phyloP scores from a whole-genome alignment of 805 yeast genomes.

The Komagataella mondaviorum region DNA sequence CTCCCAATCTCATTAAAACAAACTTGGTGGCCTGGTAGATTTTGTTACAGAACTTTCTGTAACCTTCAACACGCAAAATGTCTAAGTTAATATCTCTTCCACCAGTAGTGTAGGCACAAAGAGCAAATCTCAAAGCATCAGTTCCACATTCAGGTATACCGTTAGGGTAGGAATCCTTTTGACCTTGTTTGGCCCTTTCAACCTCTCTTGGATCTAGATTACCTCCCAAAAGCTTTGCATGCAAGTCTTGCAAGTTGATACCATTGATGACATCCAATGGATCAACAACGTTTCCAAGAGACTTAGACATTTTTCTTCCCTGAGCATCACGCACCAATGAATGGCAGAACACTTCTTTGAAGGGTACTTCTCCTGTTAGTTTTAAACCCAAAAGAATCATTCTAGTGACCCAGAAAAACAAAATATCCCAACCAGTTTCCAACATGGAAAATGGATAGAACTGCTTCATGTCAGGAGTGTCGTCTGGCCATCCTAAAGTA shows the following conservation, averaged over 20 bases:
- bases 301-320: constrained; percentile 98
- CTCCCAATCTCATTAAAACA: constrained; percentile 85
- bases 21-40: constrained; percentile 98
- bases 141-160: constrained; percentile 99
- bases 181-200: constrained; percentile 79
- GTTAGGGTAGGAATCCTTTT: constrained; percentile 78
- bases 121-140: constrained; percentile 94
- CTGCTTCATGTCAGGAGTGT: constrained; percentile 55
- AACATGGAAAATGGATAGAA: constrained; percentile 89
- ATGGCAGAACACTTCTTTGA: constrained; percentile 95
- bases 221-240: constrained; percentile 64
- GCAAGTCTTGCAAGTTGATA: constrained; percentile 66
- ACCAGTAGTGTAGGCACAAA: constrained; percentile 97
- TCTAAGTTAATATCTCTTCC: constrained; percentile 97
- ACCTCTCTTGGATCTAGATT: constrained; percentile 85
- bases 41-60: constrained; percentile 98
- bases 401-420: constrained; percentile 97
- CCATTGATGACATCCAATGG: constrained; percentile 92
- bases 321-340: constrained; percentile 98
- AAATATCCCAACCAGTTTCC: constrained; percentile 98
- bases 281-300: constrained; percentile 92
- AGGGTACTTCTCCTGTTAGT: constrained; percentile 83
- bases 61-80: constrained; percentile 93
- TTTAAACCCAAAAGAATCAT: constrained; percentile 89
- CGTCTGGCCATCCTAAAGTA: constrained; percentile 89